These are phyloP conservation scores for Moniliophthora roreri DNA, from an alignment of 1,284 basidiomycete genomes.

Conservation along the genomic window DNA sequence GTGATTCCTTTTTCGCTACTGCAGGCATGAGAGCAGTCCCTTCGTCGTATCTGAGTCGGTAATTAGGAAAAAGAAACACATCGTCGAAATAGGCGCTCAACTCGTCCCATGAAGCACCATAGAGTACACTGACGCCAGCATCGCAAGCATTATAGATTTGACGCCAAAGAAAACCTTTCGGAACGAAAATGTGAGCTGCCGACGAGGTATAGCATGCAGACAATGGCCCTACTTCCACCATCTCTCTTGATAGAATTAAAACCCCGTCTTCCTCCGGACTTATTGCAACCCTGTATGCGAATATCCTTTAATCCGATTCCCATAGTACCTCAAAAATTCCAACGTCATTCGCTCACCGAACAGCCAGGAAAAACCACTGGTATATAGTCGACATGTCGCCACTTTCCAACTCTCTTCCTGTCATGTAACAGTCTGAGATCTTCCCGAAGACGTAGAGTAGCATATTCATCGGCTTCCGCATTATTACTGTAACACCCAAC, in stretches of 20 bases:
- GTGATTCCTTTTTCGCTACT: constrained; percentile 51
- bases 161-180: constrained; percentile 77
- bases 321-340: not conserved
- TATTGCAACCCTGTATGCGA: constrained; percentile 55
- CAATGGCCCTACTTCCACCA: too few relatives aligned
- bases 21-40: too few relatives aligned
- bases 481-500: constrained; percentile 62
- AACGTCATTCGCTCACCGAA: constrained; percentile 48
- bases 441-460: constrained; percentile 54
- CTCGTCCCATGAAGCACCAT: constrained; percentile 85
- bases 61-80: too few relatives aligned
- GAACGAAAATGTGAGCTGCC: too few relatives aligned
- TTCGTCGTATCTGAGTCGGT: constrained; percentile 58
- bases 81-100: too few relatives aligned
- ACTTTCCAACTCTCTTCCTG: constrained; percentile 41
- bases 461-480: constrained; percentile 56
- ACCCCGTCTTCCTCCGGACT: constrained; percentile 63
- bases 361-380: constrained; percentile 74
- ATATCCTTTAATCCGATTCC: constrained; percentile 3
- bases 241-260: constrained; percentile 65
- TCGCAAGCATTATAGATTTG: constrained; percentile 65
- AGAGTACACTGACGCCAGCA: constrained; percentile 64
- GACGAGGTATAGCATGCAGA: too few relatives aligned
- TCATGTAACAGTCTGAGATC: constrained; percentile 59
- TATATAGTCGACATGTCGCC: constrained; percentile 63